These are phyloP conservation scores for Ophiorrhiza pumila DNA, from an alignment of 257 asterid genomes.

Conservation along the genomic window DNA sequence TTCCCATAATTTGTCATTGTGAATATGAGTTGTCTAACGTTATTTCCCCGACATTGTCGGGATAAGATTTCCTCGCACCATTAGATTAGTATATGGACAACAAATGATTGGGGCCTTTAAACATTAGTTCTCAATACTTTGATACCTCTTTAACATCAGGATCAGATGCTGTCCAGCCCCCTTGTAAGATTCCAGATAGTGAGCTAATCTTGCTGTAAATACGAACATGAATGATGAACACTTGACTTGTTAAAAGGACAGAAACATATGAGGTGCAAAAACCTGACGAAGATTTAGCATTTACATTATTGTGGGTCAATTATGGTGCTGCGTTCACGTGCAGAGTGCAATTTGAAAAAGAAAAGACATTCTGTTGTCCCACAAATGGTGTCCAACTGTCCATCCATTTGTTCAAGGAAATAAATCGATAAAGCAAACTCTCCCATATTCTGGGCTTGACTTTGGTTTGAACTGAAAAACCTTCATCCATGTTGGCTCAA, in stretches of 20 bases:
- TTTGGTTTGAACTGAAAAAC: background rate
- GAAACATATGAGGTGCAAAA: background rate
- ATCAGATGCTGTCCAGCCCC: too few relatives aligned
- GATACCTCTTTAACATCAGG: too few relatives aligned
- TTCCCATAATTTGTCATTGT: background rate
- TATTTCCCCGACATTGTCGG: background rate
- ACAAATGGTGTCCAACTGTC: background rate
- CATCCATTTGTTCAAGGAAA: background rate
- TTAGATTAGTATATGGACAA: background rate
- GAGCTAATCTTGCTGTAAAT: background rate
- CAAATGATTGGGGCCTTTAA: too few relatives aligned
- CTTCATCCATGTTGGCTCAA: background rate
- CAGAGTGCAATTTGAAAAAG: conserved; percentile 33
- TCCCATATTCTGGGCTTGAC: background rate
- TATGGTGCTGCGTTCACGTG: conserved; percentile 43
- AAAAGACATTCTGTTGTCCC: conserved; percentile 24
- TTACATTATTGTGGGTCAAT: conserved; percentile 10
- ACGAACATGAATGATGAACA: background rate
- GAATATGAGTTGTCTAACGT: background rate
- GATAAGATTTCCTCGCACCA: background rate
- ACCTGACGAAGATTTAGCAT: background rate
- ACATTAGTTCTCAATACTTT: too few relatives aligned
- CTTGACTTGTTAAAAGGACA: background rate
- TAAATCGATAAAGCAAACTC: background rate
- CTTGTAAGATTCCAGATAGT: too few relatives aligned